Conservation (phyloP, 495 filamentous ascomycete species). For the Parathielavia appendiculata region DNA sequence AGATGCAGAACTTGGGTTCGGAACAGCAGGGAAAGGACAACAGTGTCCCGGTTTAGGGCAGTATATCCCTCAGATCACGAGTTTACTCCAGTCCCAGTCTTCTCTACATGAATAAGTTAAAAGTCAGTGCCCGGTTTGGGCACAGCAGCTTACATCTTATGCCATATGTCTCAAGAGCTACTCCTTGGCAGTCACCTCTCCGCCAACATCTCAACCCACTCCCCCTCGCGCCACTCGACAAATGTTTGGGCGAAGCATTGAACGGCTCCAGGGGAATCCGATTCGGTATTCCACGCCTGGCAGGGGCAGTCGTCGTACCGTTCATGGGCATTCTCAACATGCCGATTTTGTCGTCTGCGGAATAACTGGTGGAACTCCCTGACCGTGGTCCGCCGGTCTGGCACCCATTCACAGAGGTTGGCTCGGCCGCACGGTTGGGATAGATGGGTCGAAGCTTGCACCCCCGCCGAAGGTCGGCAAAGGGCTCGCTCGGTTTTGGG, state of each 20-base stretch:
- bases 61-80: too few species aligned
- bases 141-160: too few species aligned
- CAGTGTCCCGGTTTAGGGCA: too few species aligned
- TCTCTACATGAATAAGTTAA: too few species aligned
- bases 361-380: not conserved
- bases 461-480: not conserved
- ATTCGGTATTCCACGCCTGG: not conserved
- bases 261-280: not conserved
- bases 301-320: not conserved
- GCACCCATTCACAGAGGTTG: not conserved
- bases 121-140: too few species aligned
- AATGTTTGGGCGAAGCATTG: not conserved
- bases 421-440: not conserved
- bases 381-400: not conserved
- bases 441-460: not conserved
- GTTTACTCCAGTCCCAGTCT: too few species aligned
- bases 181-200: not conserved
- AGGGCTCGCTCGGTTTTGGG: not conserved
- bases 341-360: not conserved
- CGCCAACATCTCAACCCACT: not conserved
- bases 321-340: not conserved
- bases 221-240: not conserved
- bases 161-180: not conserved
- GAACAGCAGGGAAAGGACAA: not conserved
- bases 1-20: not conserved